Base-by-base conservation (phyloP, 352 stramenopile genomes). In the Globisporangium polare region DNA sequence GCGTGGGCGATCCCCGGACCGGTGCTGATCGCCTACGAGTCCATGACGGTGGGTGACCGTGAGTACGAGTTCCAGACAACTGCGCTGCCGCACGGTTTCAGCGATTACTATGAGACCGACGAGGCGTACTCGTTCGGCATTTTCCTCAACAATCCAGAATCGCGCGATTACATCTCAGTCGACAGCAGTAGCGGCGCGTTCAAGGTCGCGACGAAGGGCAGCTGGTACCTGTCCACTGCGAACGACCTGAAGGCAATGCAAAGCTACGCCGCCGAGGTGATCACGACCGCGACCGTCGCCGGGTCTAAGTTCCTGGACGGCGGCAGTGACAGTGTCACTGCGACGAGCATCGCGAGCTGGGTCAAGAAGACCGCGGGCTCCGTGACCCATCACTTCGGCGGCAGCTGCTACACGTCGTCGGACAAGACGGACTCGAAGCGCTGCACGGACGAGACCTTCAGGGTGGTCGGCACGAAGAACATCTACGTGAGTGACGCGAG, bases 241-340 rank as follows among this genome's bases (percentile, higher is more conserved):
- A 66, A 81, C 51, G 84, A 94, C 37, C 39, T 89, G 4, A 68
- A 67, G 9, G 84, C 82, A 27, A 75, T 92, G 72, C 71, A 85
- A 58, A 60, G 65, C 18, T 89, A 78, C 58, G 71, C 74, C 6
- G 55, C 59, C 5, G 63, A 66, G 9, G 70, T 90, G 55, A 64
- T 68, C 39, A 29, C 29, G 5, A 31, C 41, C 3, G 53, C 45
- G 31, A 62, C 53, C 0, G 33, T 35, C 10, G 29, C 53, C 3
- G 54, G 54, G 10, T 66, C 60, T 3, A 56, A 24, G 17, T 66
- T 66, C 37, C 20, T 66, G 15, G 33, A 33, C 20, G 42, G 35
- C 18, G 31, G 49, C 22, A 39, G 20, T 17, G 31, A 54, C 22
- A 39, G 20, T 33, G 26, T 49, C 13, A 60, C 9, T 20, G 24